These are phyloP conservation scores for Cladophialophora bantiana DNA, from an alignment of 2,329 filamentous ascomycete species.

Conservation along the genomic window DNA sequence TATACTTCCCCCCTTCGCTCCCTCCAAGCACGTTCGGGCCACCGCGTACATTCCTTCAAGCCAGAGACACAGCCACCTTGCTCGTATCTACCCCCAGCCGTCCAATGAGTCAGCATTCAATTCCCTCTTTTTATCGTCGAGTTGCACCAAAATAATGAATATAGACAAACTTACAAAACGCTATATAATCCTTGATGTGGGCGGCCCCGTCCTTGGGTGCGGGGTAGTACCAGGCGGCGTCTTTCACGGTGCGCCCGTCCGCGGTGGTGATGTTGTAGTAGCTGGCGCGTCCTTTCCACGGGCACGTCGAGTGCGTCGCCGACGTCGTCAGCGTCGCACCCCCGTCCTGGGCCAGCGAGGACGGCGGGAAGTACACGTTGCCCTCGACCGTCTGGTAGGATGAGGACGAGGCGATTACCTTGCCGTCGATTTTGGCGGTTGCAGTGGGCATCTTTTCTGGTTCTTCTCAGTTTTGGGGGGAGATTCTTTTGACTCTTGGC, in stretches of 20 bases:
- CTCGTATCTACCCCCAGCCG: slow-evolving; percentile 9
- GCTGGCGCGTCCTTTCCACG: slow-evolving; percentile 65
- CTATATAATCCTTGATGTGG: slow-evolving; percentile 63
- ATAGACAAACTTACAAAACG: slow-evolving; percentile 59
- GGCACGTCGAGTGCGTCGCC: slow-evolving; percentile 58
- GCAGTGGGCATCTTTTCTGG: slow-evolving; percentile 47
- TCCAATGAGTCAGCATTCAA: not conserved
- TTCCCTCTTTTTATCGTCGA: not conserved
- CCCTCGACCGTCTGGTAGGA: slow-evolving; percentile 64
- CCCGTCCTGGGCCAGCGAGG: slow-evolving; percentile 49
- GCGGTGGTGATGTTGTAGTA: slow-evolving; percentile 63
- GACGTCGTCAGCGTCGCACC: slow-evolving; percentile 53
- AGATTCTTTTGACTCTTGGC: too few relatives aligned
- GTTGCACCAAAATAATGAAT: not conserved
- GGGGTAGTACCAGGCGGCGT: slow-evolving; percentile 68
- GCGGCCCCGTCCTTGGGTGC: slow-evolving; percentile 57
- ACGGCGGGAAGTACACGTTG: slow-evolving; percentile 64
- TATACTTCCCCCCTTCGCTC: too few relatives aligned
- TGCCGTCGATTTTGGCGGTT: slow-evolving; percentile 58
- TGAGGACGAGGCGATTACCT: slow-evolving; percentile 59
- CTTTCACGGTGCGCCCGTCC: slow-evolving; percentile 56
- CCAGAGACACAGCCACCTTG: slow-evolving; percentile 27
- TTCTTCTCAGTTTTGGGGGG: not conserved
- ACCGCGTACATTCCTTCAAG: slow-evolving; percentile 8
- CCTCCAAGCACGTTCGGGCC: too few relatives aligned